Conservation (phyloP, 192 early-diverging fungal genomes). For the Spinellus fusiger region DNA sequence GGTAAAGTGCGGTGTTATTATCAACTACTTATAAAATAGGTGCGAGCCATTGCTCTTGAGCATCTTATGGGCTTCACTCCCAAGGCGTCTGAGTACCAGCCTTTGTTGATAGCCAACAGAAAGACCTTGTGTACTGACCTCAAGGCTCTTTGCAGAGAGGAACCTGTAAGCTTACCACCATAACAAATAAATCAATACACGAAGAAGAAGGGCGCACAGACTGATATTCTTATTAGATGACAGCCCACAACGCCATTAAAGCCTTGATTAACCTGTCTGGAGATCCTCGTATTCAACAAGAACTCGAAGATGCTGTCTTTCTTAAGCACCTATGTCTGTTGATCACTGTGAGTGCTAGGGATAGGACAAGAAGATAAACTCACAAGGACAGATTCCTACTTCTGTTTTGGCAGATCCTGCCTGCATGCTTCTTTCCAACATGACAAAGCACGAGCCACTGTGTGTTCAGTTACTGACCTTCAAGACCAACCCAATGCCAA, state of each 20-base stretch:
- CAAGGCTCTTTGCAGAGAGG: conserved; percentile 61
- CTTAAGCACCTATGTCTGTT: conserved; percentile 60
- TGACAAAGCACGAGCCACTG: conserved; percentile 66
- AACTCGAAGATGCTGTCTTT: conserved; percentile 67
- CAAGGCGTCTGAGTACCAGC: conserved; percentile 51
- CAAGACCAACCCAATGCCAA: conserved; percentile 26
- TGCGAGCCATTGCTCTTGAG: conserved; percentile 74
- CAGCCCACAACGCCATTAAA: conserved; percentile 77
- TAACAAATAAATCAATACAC: background rate
- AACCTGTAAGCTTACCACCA: conserved; percentile 40
- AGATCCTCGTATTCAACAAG: conserved; percentile 51
- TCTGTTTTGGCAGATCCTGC: conserved; percentile 74
- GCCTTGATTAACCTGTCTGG: conserved; percentile 81
- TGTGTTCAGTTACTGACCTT: conserved; percentile 49
- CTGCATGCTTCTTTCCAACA: conserved; percentile 89
- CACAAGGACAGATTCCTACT: conserved; percentile 44
- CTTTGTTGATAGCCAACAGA: conserved; percentile 52
- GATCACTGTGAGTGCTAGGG: conserved; percentile 51
- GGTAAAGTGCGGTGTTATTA: conserved; percentile 31
- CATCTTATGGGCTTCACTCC: conserved; percentile 69
- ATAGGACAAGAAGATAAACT: background rate
- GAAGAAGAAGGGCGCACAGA: background rate
- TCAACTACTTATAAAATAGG: conserved; percentile 27
- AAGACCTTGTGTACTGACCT: conserved; percentile 60
- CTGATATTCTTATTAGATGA: conserved; percentile 41